Evolutionary conservation across 441 rosid species (phyloP).

Genomic region (Capsella rubella): DNA sequence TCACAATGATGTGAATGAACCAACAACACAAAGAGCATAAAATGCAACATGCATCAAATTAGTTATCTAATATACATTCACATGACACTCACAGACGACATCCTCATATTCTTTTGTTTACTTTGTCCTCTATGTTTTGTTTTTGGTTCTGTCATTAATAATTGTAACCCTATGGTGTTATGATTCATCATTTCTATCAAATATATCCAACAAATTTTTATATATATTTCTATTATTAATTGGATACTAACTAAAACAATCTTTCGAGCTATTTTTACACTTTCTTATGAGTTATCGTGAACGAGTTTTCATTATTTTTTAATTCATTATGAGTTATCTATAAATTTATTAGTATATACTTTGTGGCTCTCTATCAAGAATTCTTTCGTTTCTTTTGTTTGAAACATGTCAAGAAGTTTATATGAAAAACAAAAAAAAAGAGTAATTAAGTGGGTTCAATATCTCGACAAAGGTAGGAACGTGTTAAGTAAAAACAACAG

Average conservation of each 20-base stretch:
- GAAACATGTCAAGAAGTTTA: too few species aligned
- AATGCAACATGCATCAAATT: too few species aligned
- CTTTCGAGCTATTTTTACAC: background rate
- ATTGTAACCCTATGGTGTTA: constrained; percentile 5
- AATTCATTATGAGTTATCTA: too few species aligned
- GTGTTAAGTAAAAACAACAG: background rate
- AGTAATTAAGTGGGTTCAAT: too few species aligned
- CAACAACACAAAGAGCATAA: background rate
- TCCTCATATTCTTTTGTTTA: background rate
- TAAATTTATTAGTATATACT: too few species aligned
- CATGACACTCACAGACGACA: background rate
- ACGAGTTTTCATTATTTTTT: background rate
- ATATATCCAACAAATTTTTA: background rate
- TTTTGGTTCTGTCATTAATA: constrained; percentile 5
- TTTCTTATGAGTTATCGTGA: too few species aligned
- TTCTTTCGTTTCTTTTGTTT: too few species aligned
- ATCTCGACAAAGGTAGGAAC: too few species aligned
- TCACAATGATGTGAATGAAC: background rate
- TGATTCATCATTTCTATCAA: background rate
- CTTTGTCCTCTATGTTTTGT: too few species aligned
- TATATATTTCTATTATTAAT: background rate
- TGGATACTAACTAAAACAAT: background rate
- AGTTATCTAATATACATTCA: background rate
- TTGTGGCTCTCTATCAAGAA: too few species aligned
- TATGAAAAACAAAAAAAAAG: too few species aligned